Base-by-base conservation (phyloP, 176 grass and related monocot species). In the Melocanna baccifera region DNA sequence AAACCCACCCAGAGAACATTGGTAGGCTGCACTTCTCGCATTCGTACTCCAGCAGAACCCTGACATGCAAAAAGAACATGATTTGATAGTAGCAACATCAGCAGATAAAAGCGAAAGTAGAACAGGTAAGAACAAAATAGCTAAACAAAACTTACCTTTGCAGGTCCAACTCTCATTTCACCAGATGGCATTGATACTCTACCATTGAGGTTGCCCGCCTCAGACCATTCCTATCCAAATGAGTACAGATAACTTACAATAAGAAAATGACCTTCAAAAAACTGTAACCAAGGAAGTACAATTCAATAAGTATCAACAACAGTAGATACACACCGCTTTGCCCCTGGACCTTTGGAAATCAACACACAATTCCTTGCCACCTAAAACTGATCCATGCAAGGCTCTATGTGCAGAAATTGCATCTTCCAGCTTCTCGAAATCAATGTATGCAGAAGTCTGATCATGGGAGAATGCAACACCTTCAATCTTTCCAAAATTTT, bases 1-100 rank as follows among this genome's bases (percentile, higher is more conserved):
- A 94, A 99, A n/a, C 96, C 83, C 18, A 99, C 81, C 91, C 91
- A 96, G 10, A 99, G 81, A 86, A 99, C 90, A 94, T 93, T 99
- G 37, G 87, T 92, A 65, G 91, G 96, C 9, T 82, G 73, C 13
- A 67, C 41, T 77, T 95, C 96, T 76, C 83, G 81, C 67, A 36
- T 78, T 51, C 87, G 64, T 75, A 56, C 79, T 81, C 83, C 92
- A 78, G 73, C 59, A 63, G 70, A 75, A 78, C 23, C 58, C 90
- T 95, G 75, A 68, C 12, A 58, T 20, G 20, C n/a, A 71, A 56
- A 85, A 34, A 90, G 41, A 84, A 69, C 3, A 88, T 58, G n/a
- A 67, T 42, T 83, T 36, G 6, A 73, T 29, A 79, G 59, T 79
- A 83, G 74, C 30, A 83, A 73, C 69, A 78, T 11, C 1, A 14